Base-by-base conservation (phyloP, 352 stramenopile genomes). In the Phytophthora hibernalis region DNA sequence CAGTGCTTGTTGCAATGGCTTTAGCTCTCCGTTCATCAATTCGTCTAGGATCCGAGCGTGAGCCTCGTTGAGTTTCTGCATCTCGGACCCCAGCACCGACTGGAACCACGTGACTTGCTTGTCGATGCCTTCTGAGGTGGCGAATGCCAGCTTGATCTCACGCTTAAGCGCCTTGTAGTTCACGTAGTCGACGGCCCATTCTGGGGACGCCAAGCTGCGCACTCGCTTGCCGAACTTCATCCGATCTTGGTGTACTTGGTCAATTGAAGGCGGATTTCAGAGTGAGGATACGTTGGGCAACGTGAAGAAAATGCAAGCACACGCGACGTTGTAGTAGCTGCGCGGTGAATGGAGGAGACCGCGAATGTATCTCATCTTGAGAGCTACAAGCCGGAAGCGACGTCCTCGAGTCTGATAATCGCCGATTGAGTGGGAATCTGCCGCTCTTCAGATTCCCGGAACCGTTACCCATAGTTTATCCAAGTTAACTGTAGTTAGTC, bases 191-290 rank as follows among this genome's bases (percentile, higher is more conserved):
- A 52, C 37, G 13, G 72, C 74, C 85, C 85, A 94, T 18, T 83
- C 72, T 16, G 76, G 70, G 24, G 76, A 78, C 49, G 76, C 78
- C 31, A 94, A 76, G 35, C 76, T 83, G 21, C 85, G 85, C 70
- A 92, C 86, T 48, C 85, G 85, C 64, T 94, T 94, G 73, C 85
- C 85, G 48, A 94, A 94, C 77, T 94, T 94, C 83, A 94, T 94
- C 13, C 12, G 33, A 16, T 63, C 26, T 47, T 21, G 33, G 20
- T 26, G 54, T 51, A 37, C 61, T 51, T 59, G 63, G 18, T 35
- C 31, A 18, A 38, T 58, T 12, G 37, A 48, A 37, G 51, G 52
- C 40, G 52, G 48, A 57, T 61, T 66, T 48, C 12, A 50, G 50
- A 73, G 47, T 73, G 65, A 56, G 30, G 37, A 61, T 48, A 53